phyloP scores from a whole-genome alignment of 2,329 filamentous ascomycete genomes.

The Phoma herbarum region DNA sequence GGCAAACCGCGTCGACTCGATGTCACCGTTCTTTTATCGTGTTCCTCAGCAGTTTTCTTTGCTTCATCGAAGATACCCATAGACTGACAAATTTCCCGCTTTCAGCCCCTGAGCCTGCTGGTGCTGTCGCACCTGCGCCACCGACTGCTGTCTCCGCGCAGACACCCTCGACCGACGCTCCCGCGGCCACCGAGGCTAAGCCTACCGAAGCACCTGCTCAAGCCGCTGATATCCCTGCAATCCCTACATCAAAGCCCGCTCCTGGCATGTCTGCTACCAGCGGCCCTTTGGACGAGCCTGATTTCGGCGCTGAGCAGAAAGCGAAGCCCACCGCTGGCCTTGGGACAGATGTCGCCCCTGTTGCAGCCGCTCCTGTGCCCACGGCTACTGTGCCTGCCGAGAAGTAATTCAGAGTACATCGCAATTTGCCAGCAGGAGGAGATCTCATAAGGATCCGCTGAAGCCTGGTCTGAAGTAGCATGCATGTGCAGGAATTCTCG shows the following conservation, averaged over 20 bases:
- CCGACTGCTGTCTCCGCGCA: conserved; percentile 41
- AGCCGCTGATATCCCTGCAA: conserved; percentile 10
- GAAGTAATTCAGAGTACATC: conserved; percentile 7
- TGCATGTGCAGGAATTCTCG: conserved; percentile 10
- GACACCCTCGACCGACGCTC: conserved; percentile 28
- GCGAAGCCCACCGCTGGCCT: conserved; percentile 28
- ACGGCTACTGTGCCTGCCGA: conserved; percentile 23
- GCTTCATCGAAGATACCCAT: conserved; percentile 27
- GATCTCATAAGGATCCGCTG: too few species aligned
- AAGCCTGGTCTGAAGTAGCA: background rate
- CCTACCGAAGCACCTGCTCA: conserved; percentile 21
- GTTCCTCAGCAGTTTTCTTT: conserved; percentile 17
- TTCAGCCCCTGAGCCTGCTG: conserved; percentile 46
- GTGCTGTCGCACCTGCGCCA: conserved; percentile 41
- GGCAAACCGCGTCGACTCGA: background rate
- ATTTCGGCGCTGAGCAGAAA: conserved; percentile 38
- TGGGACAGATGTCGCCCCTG: conserved; percentile 21
- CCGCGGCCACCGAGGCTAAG: conserved; percentile 32
- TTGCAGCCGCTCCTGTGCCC: conserved; percentile 26
- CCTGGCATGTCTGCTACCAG: conserved; percentile 53
- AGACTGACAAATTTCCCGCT: conserved; percentile 34
- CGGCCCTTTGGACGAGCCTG: conserved; percentile 48
- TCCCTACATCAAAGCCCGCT: conserved; percentile 41
- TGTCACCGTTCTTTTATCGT: conserved; percentile 1
- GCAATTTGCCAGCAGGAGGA: too few species aligned